A percentile compares a stretch with the other conserved stretches of the same genome.
Evolutionary conservation across 2,329 filamentous ascomycete genomes (phyloP).

Genomic region (Penicillium sp.): DNA sequence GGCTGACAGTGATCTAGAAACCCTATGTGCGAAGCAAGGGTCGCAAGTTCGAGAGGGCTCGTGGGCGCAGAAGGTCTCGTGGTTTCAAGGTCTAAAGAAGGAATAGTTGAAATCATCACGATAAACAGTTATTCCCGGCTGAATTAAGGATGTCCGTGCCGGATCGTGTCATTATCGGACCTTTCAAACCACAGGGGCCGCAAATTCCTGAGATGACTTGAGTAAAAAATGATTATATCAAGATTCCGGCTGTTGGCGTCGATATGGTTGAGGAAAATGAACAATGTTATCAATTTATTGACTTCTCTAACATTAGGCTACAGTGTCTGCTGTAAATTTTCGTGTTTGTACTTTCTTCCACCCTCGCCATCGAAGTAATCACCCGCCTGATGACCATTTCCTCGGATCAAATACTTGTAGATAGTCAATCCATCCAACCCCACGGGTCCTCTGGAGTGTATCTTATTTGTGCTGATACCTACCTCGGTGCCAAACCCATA

Average conservation of each 20-base stretch:
- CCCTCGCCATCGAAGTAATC: conserved; percentile 66
- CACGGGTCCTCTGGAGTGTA: conserved; percentile 90
- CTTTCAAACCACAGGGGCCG: background rate
- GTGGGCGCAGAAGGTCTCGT: conserved; percentile 96
- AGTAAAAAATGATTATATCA: conserved; percentile 13
- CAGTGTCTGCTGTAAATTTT: conserved; percentile 47
- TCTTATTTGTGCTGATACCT: conserved; percentile 98
- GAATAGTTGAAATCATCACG: conserved; percentile 11
- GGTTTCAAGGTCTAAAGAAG: conserved; percentile 97
- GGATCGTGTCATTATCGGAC: background rate
- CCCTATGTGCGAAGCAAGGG: conserved; percentile 98
- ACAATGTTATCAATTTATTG: conserved; percentile 17
- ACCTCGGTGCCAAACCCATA: conserved; percentile 99
- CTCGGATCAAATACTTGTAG: conserved; percentile 92
- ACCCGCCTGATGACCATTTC: conserved; percentile 78
- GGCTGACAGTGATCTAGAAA: conserved; percentile 66
- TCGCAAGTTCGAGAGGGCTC: conserved; percentile 98
- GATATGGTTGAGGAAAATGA: conserved; percentile 24
- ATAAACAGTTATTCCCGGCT: conserved; percentile 7
- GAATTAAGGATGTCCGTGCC: background rate
- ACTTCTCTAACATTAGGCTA: background rate
- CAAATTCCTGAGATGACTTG: conserved; percentile 5
- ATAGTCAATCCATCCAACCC: conserved; percentile 94
- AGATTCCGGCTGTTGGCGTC: conserved; percentile 21
- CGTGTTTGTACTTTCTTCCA: conserved; percentile 62